Evolutionary conservation across 176 grass and related monocot genomes (phyloP).

Genomic region (Calamus simplicifolius): DNA sequence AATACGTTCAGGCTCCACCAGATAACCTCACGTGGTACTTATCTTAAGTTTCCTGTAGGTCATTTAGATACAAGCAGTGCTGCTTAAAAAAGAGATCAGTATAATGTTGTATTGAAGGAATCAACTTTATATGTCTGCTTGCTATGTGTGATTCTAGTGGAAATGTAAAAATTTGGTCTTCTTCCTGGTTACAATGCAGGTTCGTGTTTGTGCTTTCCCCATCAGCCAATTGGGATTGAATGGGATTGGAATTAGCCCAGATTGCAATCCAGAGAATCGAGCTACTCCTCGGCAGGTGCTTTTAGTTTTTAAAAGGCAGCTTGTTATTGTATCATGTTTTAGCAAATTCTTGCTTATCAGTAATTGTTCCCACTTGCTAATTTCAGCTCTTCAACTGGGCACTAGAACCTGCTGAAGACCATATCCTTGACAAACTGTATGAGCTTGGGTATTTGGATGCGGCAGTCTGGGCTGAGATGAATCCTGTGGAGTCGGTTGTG

Average conservation of each 20-base stretch:
- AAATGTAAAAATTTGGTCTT: neutral
- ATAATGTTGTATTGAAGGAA: too few species aligned
- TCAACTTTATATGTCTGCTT: too few species aligned
- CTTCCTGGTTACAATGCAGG: constrained; percentile 22
- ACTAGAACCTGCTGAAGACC: constrained; percentile 84
- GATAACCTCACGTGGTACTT: too few species aligned
- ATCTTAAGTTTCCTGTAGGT: too few species aligned
- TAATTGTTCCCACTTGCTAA: constrained; percentile 8
- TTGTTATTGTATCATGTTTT: too few species aligned
- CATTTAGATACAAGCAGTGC: too few species aligned
- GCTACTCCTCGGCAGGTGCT: constrained; percentile 66
- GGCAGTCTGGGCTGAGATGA: constrained; percentile 62
- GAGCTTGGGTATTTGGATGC: constrained; percentile 83
- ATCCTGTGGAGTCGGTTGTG: constrained; percentile 22
- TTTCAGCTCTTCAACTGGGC: constrained; percentile 98
- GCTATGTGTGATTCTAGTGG: too few species aligned
- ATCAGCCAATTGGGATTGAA: constrained; percentile 46
- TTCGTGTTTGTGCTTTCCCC: constrained; percentile 79
- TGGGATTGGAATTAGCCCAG: constrained; percentile 79
- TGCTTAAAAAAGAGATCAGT: too few species aligned
- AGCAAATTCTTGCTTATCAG: too few species aligned
- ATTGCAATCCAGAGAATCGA: constrained; percentile 89
- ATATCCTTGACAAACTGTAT: constrained; percentile 65
- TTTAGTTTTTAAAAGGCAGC: neutral
- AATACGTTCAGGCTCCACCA: too few species aligned